Evolutionary conservation across 495 filamentous ascomycete species (phyloP).

Genomic region (Penicillium ucsense): DNA sequence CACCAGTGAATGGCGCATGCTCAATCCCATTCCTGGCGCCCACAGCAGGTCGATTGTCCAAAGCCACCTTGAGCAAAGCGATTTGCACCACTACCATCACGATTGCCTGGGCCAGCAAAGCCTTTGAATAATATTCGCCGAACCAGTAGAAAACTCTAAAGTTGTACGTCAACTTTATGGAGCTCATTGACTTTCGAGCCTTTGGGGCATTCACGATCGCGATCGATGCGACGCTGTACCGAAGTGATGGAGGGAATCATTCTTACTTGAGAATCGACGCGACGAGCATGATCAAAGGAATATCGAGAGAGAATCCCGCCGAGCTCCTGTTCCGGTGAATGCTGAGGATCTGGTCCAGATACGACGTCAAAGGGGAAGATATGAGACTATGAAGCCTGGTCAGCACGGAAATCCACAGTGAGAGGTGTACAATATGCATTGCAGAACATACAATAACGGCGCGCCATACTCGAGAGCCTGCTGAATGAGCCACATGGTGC

Average conservation of each 20-base stretch:
- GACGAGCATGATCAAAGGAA: slow-evolving; percentile 94
- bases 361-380: slow-evolving; percentile 75
- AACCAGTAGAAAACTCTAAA: slow-evolving; percentile 88
- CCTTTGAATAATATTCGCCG: slow-evolving; percentile 69
- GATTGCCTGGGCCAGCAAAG: slow-evolving; percentile 74
- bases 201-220: background rate
- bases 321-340: slow-evolving; percentile 76
- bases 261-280: slow-evolving; percentile 81
- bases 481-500: slow-evolving; percentile 31
- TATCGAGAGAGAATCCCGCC: slow-evolving; percentile 82
- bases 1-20: slow-evolving; percentile 32
- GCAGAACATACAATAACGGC: slow-evolving; percentile 30
- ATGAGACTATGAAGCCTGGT: slow-evolving; percentile 43
- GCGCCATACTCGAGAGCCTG: slow-evolving; percentile 37
- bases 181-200: too few species aligned
- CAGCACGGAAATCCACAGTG: background rate
- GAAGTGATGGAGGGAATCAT: background rate
- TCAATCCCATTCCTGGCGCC: slow-evolving; percentile 44
- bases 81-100: slow-evolving; percentile 81
- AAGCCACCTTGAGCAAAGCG: slow-evolving; percentile 77
- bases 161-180: background rate
- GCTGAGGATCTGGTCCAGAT: slow-evolving; percentile 83
- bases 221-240: background rate
- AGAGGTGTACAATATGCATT: background rate
- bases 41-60: slow-evolving; percentile 72